Percentiles rank a stretch among this genome's conserved stretches.
These are phyloP conservation scores for Cyclotella sp. DNA, from an alignment of 108 stramenopile genomes.

Conservation along the genomic window DNA sequence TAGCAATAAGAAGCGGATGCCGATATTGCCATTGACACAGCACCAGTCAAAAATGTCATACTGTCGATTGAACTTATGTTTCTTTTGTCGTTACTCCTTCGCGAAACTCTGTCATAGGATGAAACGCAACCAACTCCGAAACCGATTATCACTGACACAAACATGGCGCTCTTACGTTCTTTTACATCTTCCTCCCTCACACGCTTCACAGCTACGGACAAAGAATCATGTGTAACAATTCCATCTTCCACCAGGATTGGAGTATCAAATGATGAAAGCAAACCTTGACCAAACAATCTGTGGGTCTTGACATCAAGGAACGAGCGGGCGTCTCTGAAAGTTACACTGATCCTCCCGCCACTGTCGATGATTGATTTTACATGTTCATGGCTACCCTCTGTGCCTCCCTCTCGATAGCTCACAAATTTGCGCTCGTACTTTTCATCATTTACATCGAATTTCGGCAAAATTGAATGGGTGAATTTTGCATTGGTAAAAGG, in stretches of 20 bases:
- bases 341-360: conserved; percentile 67
- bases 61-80: conserved; percentile 1
- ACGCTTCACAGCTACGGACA: conserved; percentile 23
- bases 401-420: conserved; percentile 1
- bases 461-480: conserved; percentile 70
- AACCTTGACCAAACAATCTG: conserved; percentile 73
- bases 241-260: conserved; percentile 27
- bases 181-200: conserved; percentile 27
- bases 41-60: conserved; percentile 25
- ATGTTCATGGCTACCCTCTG: not conserved
- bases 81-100: not conserved
- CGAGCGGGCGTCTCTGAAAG: conserved; percentile 70
- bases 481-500: conserved; percentile 72
- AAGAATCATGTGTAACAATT: conserved; percentile 15
- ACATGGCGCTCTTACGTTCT: conserved; percentile 45
- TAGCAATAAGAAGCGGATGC: conserved; percentile 40
- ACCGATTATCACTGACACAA: conserved; percentile 54
- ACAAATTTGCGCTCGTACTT: not conserved
- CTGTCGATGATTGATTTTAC: conserved; percentile 15
- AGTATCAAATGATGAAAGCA: conserved; percentile 22
- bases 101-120: conserved; percentile 21
- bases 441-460: conserved; percentile 36
- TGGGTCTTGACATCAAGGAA: conserved; percentile 63
- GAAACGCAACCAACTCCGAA: conserved; percentile 37
- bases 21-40: conserved; percentile 20